phyloP scores from a whole-genome alignment of 2,329 filamentous ascomycete genomes.

The Pochonia chlamydosporia region DNA sequence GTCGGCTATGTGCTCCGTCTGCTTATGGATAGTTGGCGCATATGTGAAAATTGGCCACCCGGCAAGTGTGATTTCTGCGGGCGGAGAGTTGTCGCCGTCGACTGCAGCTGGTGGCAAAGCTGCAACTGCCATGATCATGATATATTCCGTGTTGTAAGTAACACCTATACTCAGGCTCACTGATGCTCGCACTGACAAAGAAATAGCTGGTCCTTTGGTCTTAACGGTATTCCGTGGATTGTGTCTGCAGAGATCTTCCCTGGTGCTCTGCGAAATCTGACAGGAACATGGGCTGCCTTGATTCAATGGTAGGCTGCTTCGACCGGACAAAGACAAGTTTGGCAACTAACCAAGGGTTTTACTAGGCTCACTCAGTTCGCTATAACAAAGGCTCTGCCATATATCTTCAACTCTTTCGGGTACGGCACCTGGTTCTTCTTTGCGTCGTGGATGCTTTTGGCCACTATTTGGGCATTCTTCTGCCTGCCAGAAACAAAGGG shows the following conservation, averaged over 20 bases:
- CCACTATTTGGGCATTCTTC: conserved; percentile 43
- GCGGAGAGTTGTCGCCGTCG: conserved; percentile 33
- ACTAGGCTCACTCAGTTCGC: conserved; percentile 32
- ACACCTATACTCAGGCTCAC: rapidly evolving
- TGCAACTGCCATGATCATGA: conserved; percentile 49
- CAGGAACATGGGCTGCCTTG: conserved; percentile 34
- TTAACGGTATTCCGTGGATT: conserved; percentile 41
- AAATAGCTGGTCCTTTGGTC: conserved; percentile 38
- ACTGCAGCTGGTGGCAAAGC: conserved; percentile 42
- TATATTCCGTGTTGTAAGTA: conserved; percentile 47
- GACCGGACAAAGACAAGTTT: too few relatives aligned
- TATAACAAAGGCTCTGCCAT: conserved; percentile 37
- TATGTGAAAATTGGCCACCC: conserved; percentile 49
- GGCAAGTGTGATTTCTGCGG: conserved; percentile 35
- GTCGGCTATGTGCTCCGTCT: conserved; percentile 28
- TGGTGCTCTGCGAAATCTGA: conserved; percentile 34
- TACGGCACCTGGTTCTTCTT: conserved; percentile 55
- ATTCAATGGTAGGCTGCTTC: conserved; percentile 27
- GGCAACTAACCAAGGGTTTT: neutral
- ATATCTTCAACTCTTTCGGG: conserved; percentile 36
- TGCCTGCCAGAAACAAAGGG: conserved; percentile 51
- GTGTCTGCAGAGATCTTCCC: conserved; percentile 39
- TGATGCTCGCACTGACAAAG: too few relatives aligned
- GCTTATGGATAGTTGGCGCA: conserved; percentile 45
- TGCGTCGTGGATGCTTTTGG: conserved; percentile 42